Evolutionary conservation across 352 stramenopile species (phyloP), one percentile per base, ranked within the genome.

Genomic region (Elongisporangium prolatum): DNA sequence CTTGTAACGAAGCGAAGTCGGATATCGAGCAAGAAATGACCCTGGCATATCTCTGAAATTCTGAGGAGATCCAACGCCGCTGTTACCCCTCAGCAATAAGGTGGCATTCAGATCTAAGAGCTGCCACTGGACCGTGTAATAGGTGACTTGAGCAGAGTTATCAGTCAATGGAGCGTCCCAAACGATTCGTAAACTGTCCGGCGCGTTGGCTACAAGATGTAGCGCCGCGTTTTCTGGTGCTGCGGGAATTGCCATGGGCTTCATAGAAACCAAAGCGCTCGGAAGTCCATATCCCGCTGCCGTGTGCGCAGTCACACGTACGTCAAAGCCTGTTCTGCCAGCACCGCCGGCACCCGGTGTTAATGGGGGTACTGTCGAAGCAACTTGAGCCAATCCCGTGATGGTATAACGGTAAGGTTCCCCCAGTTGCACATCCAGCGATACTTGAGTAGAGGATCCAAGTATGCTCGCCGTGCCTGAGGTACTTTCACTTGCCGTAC

Each of bases 111-210:
- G 64, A 51, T 91, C 77, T 24, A 74, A 59, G 2, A 63, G 24
- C 21, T 64, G 44, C 92, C 93, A 98, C 62, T 97, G 74, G 13
- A 98, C 73, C 0, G 84, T 72, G 61, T 98, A 98, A 44, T 86
- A 60, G 14, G 84, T 88, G 20, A 98, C 61, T 11, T 72, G 63
- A 16, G 88, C 80, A 1, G 90, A 92, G 48, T 96, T 96, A 67
- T 91, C 72, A 0, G 74, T 86, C 16, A 77, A 44, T n/a, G 96
- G 95, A 9, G 72, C 61, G 44, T 86, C 77, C 93, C 94, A 98
- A 52, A 84, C 90, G 6, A 98, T 68, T 0, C 81, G 80, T 34
- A 98, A 64, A 67, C 72, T 88, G 8, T 74, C 78, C 3, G 70
- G 57, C 0, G 63, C 72, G 3, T 75, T 83, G 11, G 91, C 81